Evolutionary conservation across 2,329 filamentous ascomycete species (phyloP).

Genomic region (Fusarium virguliforme): DNA sequence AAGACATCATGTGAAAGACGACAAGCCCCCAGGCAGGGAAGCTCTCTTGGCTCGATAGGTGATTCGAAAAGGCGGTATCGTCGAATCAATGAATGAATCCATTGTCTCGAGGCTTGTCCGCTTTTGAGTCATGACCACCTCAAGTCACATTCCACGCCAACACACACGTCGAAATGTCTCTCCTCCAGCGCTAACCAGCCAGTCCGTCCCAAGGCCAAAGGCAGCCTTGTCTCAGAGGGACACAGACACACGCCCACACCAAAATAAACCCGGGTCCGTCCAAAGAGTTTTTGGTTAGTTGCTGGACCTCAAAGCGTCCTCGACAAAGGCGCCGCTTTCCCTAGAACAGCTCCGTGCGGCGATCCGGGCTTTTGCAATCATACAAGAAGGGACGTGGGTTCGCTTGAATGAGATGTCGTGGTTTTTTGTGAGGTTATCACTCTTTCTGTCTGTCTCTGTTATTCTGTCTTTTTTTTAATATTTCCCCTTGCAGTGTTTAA

Average conservation of each 20-base stretch:
- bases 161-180: slow-evolving; percentile 34
- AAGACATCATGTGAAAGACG: slow-evolving; percentile 48
- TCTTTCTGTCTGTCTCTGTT: slow-evolving; percentile 1
- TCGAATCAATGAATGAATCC: slow-evolving; percentile 21
- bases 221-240: slow-evolving; percentile 41
- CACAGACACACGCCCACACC: slow-evolving; percentile 32
- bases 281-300: slow-evolving; percentile 30
- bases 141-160: slow-evolving; percentile 50
- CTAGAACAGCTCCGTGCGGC: slow-evolving; percentile 44
- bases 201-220: slow-evolving; percentile 25
- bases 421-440: slow-evolving; percentile 36
- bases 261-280: slow-evolving; percentile 47
- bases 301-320: slow-evolving; percentile 37
- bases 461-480: too few species aligned
- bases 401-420: slow-evolving; percentile 6
- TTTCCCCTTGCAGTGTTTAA: too few species aligned
- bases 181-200: slow-evolving; percentile 35
- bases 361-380: slow-evolving; percentile 37
- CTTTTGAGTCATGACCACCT: slow-evolving; percentile 49
- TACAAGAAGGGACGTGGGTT: slow-evolving; percentile 44
- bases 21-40: not conserved
- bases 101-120: slow-evolving; percentile 35
- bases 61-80: slow-evolving; percentile 21
- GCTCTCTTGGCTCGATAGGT: too few species aligned
- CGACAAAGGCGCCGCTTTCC: slow-evolving; percentile 45